These are phyloP conservation scores for Rubroboletus pulcherrimus DNA, from an alignment of 768 basidiomycete genomes.

Conservation along the genomic window DNA sequence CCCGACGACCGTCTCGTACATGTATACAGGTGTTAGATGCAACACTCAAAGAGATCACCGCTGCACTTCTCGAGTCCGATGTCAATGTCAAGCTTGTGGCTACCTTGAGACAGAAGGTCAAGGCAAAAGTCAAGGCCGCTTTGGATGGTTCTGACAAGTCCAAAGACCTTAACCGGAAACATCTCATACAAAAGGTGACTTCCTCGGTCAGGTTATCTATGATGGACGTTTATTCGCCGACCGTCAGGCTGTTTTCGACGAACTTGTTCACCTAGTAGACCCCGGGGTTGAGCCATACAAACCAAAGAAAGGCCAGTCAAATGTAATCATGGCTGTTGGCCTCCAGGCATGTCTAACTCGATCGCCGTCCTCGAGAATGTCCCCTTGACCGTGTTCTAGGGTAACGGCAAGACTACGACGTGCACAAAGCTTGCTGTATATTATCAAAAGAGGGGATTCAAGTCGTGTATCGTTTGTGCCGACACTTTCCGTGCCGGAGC, in stretches of 20 bases:
- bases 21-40: conserved; percentile 79
- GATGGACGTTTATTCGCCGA: conserved; percentile 9
- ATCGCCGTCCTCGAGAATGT: background rate
- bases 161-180: conserved; percentile 79
- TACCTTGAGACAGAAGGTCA: conserved; percentile 82
- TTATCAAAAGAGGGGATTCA: conserved; percentile 95
- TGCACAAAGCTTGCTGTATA: conserved; percentile 98
- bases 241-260: conserved; percentile 88
- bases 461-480: conserved; percentile 95
- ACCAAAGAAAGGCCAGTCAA: conserved; percentile 90
- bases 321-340: conserved; percentile 97
- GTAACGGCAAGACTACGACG: conserved; percentile 98
- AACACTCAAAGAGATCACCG: conserved; percentile 90
- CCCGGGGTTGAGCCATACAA: conserved; percentile 95
- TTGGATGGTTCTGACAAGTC: conserved; percentile 71
- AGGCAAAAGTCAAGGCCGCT: conserved; percentile 80
- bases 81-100: conserved; percentile 98
- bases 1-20: conserved; percentile 1
- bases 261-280: conserved; percentile 91
- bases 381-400: conserved; percentile 43
- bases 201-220: background rate
- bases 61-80: conserved; percentile 92
- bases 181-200: conserved; percentile 84
- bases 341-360: conserved; percentile 61
- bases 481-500: conserved; percentile 99